Evolutionary conservation across 768 basidiomycete genomes (phyloP), one percentile per base, ranked within the genome.

Genomic region (Podaxis rugospora): DNA sequence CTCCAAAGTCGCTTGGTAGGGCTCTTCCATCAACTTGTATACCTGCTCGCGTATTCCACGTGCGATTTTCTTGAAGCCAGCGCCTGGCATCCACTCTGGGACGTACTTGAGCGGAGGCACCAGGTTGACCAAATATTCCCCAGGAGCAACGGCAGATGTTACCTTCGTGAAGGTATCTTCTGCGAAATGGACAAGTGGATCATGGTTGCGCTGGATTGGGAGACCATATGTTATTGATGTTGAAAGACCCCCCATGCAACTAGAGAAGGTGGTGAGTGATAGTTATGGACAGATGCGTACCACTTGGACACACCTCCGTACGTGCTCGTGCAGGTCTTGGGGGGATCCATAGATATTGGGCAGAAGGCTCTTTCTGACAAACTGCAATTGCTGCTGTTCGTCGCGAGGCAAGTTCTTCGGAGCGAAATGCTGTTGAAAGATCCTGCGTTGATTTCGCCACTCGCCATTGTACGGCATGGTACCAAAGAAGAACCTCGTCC

Each of bases 381-480:
- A 35, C 13, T 53, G 18, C 9, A 53, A 3, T 16, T 14, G 42
- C 27, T 47, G 27, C 4, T 56, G 46, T 4, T 55, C 35, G 1
- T 27, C 23, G 13, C 25, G 16, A 16, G 25, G 10, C 10, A 42
- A 23, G 25, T 25, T 28, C 23, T 42, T 52, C 51, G 10, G 52
- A 28, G 65, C 70, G 10, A 75, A 63, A 55, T 68, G 59, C n/a
- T 72, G 57, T 14, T 71, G 68, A 16, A 72, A 65, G 49, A 68
- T 61, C n/a, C 65, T 65, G 1, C 74, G 68, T 23, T 72, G 67
- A 40, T 56, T 59, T 11, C 63, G 61, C 55, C 70, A 73, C 16
- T 52, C 13, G 13, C 67, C 59, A 0, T 71, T 71, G 46, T 75
- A 76, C 4, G 55, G 61, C 21, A 70, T 63, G 36, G 67, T 47